Conservation (phyloP, 768 basidiomycete genomes). For the Holtermannia corniformis region DNA sequence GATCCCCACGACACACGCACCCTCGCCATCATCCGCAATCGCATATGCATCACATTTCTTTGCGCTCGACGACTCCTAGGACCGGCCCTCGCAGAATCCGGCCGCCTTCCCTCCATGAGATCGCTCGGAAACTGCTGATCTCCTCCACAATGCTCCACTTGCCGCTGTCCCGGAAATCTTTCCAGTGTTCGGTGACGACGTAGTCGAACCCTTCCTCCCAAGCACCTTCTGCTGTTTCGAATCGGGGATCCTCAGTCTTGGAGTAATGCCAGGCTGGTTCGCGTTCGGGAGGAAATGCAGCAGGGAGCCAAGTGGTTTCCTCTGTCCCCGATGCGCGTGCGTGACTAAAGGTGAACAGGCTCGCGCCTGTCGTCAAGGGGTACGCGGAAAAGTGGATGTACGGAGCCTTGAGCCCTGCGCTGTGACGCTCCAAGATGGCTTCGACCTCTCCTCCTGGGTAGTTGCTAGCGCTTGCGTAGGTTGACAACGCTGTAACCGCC, state of each 20-base stretch:
- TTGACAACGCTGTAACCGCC: conserved; percentile 49
- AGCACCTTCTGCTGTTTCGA: conserved; percentile 12
- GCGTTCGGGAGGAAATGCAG: conserved; percentile 1
- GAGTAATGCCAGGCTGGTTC: conserved; percentile 57
- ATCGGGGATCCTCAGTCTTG: conserved; percentile 57
- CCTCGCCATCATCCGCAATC: too few species aligned
- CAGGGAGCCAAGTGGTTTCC: conserved; percentile 5
- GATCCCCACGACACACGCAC: too few species aligned
- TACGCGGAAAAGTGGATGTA: conserved; percentile 64
- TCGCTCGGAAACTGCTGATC: neutral
- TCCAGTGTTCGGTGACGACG: conserved; percentile 21
- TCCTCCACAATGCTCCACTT: neutral
- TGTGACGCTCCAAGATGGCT: conserved; percentile 49
- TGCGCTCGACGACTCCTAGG: too few species aligned
- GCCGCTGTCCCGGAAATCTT: neutral
- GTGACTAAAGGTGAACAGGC: conserved; percentile 61
- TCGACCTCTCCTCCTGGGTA: conserved; percentile 85
- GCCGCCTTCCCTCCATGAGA: neutral
- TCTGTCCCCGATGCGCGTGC: conserved; percentile 9
- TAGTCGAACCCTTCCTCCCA: conserved; percentile 16
- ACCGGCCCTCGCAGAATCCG: too few species aligned
- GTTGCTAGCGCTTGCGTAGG: conserved; percentile 58
- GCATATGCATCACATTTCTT: too few species aligned
- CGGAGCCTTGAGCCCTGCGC: conserved; percentile 13
- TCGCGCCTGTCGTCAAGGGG: conserved; percentile 81